Evolutionary conservation across 768 basidiomycete genomes (phyloP).

Genomic region (Strobilomyces confusus): DNA sequence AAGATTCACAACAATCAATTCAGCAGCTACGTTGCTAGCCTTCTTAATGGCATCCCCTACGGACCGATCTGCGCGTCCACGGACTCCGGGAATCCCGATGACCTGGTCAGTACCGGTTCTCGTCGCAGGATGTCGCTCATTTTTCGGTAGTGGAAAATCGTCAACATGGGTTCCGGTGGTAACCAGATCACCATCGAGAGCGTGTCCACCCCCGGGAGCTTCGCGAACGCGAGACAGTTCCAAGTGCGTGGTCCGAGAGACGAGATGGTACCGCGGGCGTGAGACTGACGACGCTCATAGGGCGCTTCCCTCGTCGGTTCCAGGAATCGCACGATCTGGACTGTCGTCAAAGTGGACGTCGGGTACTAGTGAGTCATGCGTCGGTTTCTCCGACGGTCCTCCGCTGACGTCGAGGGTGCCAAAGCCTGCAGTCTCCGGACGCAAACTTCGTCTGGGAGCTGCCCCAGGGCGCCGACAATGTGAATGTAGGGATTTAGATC

Average conservation of each 20-base stretch:
- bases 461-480: neutral
- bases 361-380: neutral
- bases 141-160: too few relatives aligned
- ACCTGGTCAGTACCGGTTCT: too few relatives aligned
- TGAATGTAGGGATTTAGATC: neutral
- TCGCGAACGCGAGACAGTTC: neutral
- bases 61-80: too few relatives aligned
- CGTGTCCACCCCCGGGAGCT: neutral
- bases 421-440: neutral
- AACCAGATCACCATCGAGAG: neutral
- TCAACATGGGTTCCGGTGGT: neutral
- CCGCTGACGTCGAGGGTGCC: neutral
- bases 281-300: neutral
- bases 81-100: too few relatives aligned
- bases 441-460: neutral
- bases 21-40: too few relatives aligned
- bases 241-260: neutral
- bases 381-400: too few relatives aligned
- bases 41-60: too few relatives aligned
- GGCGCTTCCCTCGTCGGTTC: neutral
- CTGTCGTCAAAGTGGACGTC: neutral
- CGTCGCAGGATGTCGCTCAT: too few relatives aligned
- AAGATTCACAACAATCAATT: too few relatives aligned
- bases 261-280: neutral
- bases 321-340: neutral